Evolutionary conservation across 164 flowering plant genomes (phyloP), one percentile per base, ranked within the genome.

Genomic region (Dillenia turbinata): DNA sequence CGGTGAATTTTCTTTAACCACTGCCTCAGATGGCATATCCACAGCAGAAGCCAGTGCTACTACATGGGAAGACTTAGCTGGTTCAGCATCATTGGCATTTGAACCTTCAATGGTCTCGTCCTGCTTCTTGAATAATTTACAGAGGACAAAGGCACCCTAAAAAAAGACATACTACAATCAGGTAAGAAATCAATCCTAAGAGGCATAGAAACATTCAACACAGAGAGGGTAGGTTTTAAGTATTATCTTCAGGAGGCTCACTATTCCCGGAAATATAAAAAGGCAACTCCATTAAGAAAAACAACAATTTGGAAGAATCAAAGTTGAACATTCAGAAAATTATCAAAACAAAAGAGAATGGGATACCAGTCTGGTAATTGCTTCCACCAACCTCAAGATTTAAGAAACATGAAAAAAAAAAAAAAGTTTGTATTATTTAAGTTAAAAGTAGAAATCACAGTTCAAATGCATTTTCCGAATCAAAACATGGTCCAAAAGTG

Each of bases 81-180:
- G 73, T 54, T 88, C 87, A 19, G 60, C 72, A 61, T 76, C 89
- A 71, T 76, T 88, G 26, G 48, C 53, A 26, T 78, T 80, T 3
- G 73, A 74, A 63, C 53, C 67, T 22, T 77, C 89, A 54, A 66
- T 55, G 52, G 57, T 75, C 53, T 75, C 89, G 45, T 79, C 88
- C 10, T 63, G 64, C 69, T 87, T 89, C 62, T 75, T 76, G 66
- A 92, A 87, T 57, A 92, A 71, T 24, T 92, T 90, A 55, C 92
- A 92, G 12, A 92, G 76, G 12, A 92, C 94, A 77, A 69, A 88
- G 1, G 87, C 73, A 33, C 62, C 73, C 93, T 87, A 80, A 61
- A 76, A 26, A 17, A 12, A 16, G 69, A 47, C 45, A 44, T 11
- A 55, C 1, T n/a, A 9, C 19, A 16, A 14, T 59, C 14, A 52